phyloP scores from a whole-genome alignment of 1,284 basidiomycete species.

The Apiotrichum sp. region DNA sequence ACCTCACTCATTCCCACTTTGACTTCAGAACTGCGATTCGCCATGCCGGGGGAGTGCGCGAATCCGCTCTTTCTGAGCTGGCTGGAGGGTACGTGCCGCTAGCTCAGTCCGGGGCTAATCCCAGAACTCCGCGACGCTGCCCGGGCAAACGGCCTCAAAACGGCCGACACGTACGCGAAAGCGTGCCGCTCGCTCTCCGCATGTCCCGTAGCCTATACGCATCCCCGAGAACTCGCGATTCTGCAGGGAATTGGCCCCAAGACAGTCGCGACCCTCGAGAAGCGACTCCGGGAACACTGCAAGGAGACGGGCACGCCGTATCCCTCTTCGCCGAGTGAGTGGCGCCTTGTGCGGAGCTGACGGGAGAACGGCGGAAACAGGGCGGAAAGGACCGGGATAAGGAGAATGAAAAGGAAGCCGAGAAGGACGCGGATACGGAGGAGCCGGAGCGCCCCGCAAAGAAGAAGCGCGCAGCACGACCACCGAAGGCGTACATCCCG shows the following conservation, averaged over 20 bases:
- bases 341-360: neutral
- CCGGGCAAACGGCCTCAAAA: constrained; percentile 32
- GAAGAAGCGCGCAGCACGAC: constrained; percentile 18
- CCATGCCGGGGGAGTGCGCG: too few relatives aligned
- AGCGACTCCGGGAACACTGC: constrained; percentile 32
- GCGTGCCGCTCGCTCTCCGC: constrained; percentile 34
- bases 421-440: neutral
- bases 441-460: constrained; percentile 4
- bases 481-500: constrained; percentile 37
- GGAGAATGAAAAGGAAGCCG: too few relatives aligned
- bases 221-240: constrained; percentile 35
- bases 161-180: constrained; percentile 35
- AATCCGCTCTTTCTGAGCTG: constrained; percentile 45
- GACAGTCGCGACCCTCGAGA: constrained; percentile 34
- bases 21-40: too few relatives aligned
- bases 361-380: neutral
- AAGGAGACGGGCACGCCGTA: constrained; percentile 27
- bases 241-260: constrained; percentile 40
- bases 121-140: constrained; percentile 40
- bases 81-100: constrained; percentile 14
- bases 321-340: constrained; percentile 30
- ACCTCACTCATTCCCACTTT: too few relatives aligned
- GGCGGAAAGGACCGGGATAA: too few relatives aligned
- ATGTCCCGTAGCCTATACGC: constrained; percentile 38
- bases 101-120: too few relatives aligned